These are phyloP conservation scores for Coniochaeta pulveracea DNA, from an alignment of 2,329 filamentous ascomycete genomes.

Conservation along the genomic window DNA sequence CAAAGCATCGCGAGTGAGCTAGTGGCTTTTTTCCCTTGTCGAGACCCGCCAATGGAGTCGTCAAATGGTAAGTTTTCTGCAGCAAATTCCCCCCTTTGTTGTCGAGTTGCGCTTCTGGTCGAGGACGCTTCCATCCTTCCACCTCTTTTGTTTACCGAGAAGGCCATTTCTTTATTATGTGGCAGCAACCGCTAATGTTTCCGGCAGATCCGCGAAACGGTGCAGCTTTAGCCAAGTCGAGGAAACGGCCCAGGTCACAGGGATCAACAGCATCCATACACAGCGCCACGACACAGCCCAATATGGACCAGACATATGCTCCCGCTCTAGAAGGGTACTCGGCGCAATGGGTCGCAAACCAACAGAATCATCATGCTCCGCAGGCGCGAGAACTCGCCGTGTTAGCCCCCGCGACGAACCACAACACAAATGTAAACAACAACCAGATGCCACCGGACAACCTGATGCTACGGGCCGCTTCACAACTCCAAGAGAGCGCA, in stretches of 20 bases:
- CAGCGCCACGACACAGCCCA: constrained; percentile 39
- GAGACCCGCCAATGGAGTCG: constrained; percentile 4
- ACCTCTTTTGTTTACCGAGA: too few species aligned
- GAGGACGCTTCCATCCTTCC: neutral
- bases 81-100: neutral
- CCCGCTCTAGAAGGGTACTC: constrained; percentile 32
- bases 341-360: constrained; percentile 37
- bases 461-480: constrained; percentile 45
- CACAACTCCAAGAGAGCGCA: too few species aligned
- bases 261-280: constrained; percentile 47
- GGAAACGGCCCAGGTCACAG: constrained; percentile 40
- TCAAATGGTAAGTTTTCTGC: constrained; percentile 3
- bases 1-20: too few species aligned
- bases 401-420: constrained; percentile 15
- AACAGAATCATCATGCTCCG: constrained; percentile 23
- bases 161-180: constrained; percentile 6
- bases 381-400: constrained; percentile 28
- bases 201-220: constrained; percentile 16
- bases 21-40: too few species aligned
- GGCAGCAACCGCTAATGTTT: constrained; percentile 4
- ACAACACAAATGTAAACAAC: too few species aligned
- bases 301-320: constrained; percentile 35
- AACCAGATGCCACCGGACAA: constrained; percentile 49
- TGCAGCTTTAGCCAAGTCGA: constrained; percentile 27
- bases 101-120: neutral